Base-by-base conservation (phyloP, 495 filamentous ascomycete genomes). In the Tuber borchii region DNA sequence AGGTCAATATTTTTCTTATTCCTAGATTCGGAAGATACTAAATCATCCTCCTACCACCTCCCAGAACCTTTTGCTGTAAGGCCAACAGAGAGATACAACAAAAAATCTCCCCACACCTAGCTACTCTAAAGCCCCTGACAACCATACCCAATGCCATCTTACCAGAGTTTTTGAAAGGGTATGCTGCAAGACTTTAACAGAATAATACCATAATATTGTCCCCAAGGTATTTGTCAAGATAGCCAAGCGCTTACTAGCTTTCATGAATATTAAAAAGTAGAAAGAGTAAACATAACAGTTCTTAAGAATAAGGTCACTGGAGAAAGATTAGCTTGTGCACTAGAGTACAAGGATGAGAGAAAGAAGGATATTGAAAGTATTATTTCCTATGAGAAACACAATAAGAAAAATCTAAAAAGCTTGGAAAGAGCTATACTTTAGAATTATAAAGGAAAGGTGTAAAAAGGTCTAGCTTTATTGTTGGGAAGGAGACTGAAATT, bases 191-290 rank as follows among this genome's bases (percentile, higher is more conserved):
- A 12, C 19, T 6, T 70, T 70, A 4, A 70, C 17, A 70, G 69
- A 70, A 42, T 70, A 34, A 12, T 12, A n/a, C 8, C 0, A 61
- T n/a, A 45, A 72, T 40, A 31, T 72, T 40, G 2, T 40, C 16
- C 40, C 34, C 2, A 0, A 56, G 56, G 71, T 56, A 4, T 56
- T 9, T 5, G 43, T 72, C 20, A 20, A 26, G 7, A 20, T 39
- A 12, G 16, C 26, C 1, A 72, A 72, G 71, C 17, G 12, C n/a
- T 31, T 40, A 8, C 26, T 42, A 26, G 31, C 37, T 0, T 40
- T 16, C 37, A 19, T 45, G 37, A 44, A 48, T 17, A 72, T 75
- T 12, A 37, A 46, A 51, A 72, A 71, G 48, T 75, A 44, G 40
- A 9, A n/a, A 43, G 73, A 19, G 16, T 16, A 46, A 46, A 46